Percentiles rank a stretch among this genome's conserved stretches.
Evolutionary conservation across 139 green algal species (phyloP).

Genomic region (Choricystis sp.): DNA sequence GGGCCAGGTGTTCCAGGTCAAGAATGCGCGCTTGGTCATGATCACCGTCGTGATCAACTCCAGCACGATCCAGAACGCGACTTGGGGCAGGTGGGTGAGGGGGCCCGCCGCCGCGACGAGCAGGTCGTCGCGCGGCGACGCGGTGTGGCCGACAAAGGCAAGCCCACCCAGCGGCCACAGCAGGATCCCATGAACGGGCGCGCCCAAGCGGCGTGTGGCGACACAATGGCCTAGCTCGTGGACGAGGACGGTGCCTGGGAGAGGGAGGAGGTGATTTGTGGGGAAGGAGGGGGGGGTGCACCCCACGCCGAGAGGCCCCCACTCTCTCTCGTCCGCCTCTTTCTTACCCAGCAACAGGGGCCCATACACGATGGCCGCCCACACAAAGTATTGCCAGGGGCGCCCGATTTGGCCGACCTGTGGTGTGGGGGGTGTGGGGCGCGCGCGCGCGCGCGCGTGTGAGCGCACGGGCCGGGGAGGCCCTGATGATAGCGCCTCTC

Average conservation of each 20-base stretch:
- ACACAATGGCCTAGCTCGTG: slow-evolving; percentile 47
- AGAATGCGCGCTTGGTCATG: slow-evolving; percentile 9
- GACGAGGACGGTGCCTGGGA: slow-evolving; percentile 41
- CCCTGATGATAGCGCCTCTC: no score
- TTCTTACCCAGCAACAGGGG: no score
- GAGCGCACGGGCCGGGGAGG: no score
- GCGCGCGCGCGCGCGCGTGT: no score
- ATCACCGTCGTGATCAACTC: slow-evolving; percentile 11
- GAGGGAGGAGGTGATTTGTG: no score
- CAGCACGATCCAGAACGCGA: slow-evolving; percentile 32
- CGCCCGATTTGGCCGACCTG: background rate
- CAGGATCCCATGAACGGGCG: slow-evolving; percentile 32
- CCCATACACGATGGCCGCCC: slow-evolving; percentile 6
- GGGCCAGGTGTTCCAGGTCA: slow-evolving; percentile 5
- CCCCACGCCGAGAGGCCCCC: no score
- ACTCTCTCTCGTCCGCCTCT: no score
- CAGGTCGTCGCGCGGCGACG: slow-evolving; percentile 35
- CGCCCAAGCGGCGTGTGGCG: slow-evolving; percentile 19
- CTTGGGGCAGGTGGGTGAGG: slow-evolving; percentile 53
- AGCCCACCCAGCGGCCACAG: slow-evolving; percentile 65
- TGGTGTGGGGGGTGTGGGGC: no score
- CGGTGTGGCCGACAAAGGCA: slow-evolving; percentile 42
- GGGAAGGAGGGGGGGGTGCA: no score
- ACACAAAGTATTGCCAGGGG: background rate
- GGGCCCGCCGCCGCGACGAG: slow-evolving; percentile 50